These are phyloP conservation scores for Vigna nakashimae DNA, from an alignment of 306 rosid species.

Conservation along the genomic window DNA sequence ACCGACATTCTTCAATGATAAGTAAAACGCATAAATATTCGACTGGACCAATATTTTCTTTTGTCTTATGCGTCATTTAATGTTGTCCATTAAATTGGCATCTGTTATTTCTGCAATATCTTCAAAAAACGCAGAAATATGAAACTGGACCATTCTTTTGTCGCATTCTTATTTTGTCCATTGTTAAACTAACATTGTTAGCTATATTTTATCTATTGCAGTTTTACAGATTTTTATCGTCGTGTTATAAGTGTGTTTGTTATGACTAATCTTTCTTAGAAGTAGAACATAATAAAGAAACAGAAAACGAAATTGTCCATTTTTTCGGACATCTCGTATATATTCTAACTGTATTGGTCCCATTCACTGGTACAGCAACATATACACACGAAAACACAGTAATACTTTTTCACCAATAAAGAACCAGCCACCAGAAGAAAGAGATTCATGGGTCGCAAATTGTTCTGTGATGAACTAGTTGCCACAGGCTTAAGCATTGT, in stretches of 20 bases:
- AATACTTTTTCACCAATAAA: neutral
- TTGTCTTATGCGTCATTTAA: slow-evolving; percentile 9
- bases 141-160: neutral
- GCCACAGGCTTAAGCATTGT: slow-evolving; percentile 37
- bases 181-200: neutral
- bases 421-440: neutral
- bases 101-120: neutral
- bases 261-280: too few relatives aligned
- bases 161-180: neutral
- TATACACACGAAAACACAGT: neutral
- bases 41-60: neutral
- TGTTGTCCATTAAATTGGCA: neutral
- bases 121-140: neutral
- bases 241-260: too few relatives aligned
- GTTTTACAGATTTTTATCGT: too few relatives aligned
- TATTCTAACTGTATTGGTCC: neutral
- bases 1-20: too few relatives aligned
- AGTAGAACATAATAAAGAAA: too few relatives aligned
- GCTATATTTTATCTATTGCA: neutral
- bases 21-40: slow-evolving; percentile 1
- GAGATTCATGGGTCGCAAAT: neutral
- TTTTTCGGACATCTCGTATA: neutral
- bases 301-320: too few relatives aligned
- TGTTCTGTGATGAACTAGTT: neutral
- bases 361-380: neutral